A percentile compares a stretch with the other conserved stretches of the same genome.
Evolutionary conservation across 2,329 filamentous ascomycete species (phyloP).

Genomic region (Colletotrichum musae): DNA sequence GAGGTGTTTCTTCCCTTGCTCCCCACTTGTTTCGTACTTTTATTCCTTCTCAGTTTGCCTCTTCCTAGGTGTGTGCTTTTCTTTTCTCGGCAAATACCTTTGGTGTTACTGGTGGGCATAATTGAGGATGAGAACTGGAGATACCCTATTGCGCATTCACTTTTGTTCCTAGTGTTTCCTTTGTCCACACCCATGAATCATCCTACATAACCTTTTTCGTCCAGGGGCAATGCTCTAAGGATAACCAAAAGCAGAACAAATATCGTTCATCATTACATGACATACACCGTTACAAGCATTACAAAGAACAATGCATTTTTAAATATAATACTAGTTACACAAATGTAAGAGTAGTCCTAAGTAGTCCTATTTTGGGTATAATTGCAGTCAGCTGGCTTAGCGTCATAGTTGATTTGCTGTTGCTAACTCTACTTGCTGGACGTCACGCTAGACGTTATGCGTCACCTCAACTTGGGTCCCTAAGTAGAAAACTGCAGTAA

Average conservation of each 20-base stretch:
- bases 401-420: too few relatives aligned
- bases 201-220: too few relatives aligned
- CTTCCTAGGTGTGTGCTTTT: neutral
- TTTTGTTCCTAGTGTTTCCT: neutral
- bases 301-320: neutral
- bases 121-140: constrained; percentile 33
- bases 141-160: constrained; percentile 33
- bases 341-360: too few relatives aligned
- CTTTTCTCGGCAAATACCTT: neutral
- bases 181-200: neutral
- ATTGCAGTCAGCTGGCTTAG: neutral
- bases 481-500: too few relatives aligned
- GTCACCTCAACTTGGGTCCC: too few relatives aligned
- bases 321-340: neutral
- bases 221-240: too few relatives aligned
- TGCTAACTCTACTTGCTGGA: too few relatives aligned
- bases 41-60: too few relatives aligned
- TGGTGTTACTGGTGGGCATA: constrained; percentile 27
- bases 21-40: too few relatives aligned
- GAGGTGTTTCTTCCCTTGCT: constrained; percentile 2
- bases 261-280: neutral
- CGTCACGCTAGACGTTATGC: too few relatives aligned
- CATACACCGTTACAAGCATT: neutral
- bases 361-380: neutral
- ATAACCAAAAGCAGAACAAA: too few relatives aligned